Evolutionary conservation across 805 yeast genomes (phyloP).

Genomic region (Kuraishia molischiana): DNA sequence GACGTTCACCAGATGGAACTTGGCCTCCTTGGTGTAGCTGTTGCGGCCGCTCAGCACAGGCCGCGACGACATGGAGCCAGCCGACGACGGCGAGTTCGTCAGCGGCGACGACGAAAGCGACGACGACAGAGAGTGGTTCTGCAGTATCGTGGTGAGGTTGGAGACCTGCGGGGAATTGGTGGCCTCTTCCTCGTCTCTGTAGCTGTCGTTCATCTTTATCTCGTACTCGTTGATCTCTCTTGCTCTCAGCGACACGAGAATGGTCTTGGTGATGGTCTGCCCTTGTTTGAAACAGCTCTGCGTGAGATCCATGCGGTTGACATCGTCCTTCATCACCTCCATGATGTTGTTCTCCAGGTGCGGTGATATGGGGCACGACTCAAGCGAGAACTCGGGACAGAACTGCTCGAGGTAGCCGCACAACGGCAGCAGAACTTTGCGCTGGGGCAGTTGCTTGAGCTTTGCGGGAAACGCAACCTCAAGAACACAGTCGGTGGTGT

Average conservation of each 20-base stretch:
- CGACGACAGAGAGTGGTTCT: not conserved
- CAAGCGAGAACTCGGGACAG: conserved; percentile 39
- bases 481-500: conserved; percentile 5
- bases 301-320: conserved; percentile 8
- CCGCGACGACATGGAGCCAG: not conserved
- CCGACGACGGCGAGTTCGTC: not conserved
- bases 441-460: conserved; percentile 12
- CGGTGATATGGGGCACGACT: conserved; percentile 38
- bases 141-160: not conserved
- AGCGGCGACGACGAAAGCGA: not conserved
- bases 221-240: conserved; percentile 35
- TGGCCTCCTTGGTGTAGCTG: not conserved
- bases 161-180: not conserved
- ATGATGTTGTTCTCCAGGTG: conserved; percentile 33
- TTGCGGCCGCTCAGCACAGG: no score
- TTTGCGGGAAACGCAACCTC: not conserved
- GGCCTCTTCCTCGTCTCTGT: not conserved
- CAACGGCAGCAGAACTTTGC: conserved; percentile 9
- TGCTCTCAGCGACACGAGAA: conserved; percentile 32
- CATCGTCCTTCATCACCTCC: conserved; percentile 38
- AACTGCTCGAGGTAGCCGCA: conserved; percentile 35
- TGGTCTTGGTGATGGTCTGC: conserved; percentile 20
- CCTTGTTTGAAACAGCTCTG: conserved; percentile 7
- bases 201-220: conserved; percentile 12
- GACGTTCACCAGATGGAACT: not conserved